Conservation (phyloP, 2,329 filamentous ascomycete genomes). For the Cladorrhinum sp. region DNA sequence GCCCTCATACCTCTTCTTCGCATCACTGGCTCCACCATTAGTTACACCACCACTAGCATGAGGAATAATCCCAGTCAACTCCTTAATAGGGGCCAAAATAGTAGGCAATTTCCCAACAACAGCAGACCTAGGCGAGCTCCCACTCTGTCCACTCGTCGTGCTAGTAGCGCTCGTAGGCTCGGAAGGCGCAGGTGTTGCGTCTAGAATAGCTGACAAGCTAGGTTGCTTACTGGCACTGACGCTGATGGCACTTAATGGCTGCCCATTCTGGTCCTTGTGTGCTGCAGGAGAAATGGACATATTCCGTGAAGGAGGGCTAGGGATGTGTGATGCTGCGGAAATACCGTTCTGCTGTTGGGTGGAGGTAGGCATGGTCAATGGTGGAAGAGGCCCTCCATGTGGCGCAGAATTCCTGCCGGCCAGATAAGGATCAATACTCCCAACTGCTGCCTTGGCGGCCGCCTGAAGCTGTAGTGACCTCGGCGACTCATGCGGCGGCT, state of each 20-base stretch:
- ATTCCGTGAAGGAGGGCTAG: background rate
- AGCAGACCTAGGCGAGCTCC: background rate
- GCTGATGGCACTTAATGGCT: background rate
- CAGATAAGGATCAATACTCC: background rate
- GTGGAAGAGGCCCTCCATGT: background rate
- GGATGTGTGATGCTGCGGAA: background rate
- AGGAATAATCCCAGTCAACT: background rate
- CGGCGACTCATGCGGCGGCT: background rate
- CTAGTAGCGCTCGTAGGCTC: constrained; percentile 1
- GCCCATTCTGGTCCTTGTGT: background rate
- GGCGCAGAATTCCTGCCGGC: background rate
- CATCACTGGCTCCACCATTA: background rate
- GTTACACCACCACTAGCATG: background rate
- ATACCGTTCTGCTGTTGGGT: background rate
- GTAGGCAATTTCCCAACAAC: background rate
- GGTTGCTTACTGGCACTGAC: constrained; percentile 2
- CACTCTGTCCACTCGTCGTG: background rate
- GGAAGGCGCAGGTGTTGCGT: background rate
- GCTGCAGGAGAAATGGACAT: background rate
- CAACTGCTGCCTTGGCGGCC: background rate
- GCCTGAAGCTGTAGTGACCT: constrained; percentile 1
- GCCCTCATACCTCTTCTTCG: background rate
- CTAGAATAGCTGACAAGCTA: background rate
- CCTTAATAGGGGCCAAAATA: background rate
- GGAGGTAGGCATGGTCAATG: background rate